Evolutionary conservation across 345 rosid species (phyloP).

Genomic region (Trapa bicornis): DNA sequence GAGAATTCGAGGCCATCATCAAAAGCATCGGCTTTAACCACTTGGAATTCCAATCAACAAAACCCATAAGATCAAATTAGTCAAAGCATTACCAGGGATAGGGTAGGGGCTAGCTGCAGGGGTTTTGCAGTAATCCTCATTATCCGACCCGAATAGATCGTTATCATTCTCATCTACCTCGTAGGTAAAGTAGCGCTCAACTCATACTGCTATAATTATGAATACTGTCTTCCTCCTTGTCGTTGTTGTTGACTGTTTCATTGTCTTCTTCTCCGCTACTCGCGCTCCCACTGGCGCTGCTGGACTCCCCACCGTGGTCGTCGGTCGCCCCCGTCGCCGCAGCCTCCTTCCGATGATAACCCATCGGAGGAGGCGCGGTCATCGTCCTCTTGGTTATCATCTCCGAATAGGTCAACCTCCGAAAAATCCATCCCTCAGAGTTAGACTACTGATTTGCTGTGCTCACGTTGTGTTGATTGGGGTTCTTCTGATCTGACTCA

Average conservation of each 20-base stretch:
- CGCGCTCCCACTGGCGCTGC: conserved; percentile 39
- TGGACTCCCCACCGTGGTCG: conserved; percentile 18
- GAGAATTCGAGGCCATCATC: neutral
- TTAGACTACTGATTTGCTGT: neutral
- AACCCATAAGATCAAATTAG: neutral
- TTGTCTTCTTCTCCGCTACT: conserved; percentile 27
- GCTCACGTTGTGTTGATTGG: too few relatives aligned
- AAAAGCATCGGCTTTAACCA: conserved; percentile 1
- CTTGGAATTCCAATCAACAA: neutral
- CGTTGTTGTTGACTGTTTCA: conserved; percentile 16
- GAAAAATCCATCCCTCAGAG: conserved; percentile 22
- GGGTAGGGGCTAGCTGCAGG: conserved; percentile 44
- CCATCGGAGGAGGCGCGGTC: conserved; percentile 16
- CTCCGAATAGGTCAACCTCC: conserved; percentile 36
- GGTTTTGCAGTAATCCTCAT: conserved; percentile 77
- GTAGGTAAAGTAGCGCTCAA: conserved; percentile 7
- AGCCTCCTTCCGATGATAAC: conserved; percentile 20
- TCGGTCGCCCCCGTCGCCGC: conserved; percentile 1
- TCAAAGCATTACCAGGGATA: conserved; percentile 49
- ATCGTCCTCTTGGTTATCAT: conserved; percentile 12
- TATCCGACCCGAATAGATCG: conserved; percentile 87
- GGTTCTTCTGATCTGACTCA: too few relatives aligned
- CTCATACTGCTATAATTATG: conserved; percentile 11
- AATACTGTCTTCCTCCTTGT: conserved; percentile 30
- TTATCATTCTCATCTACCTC: conserved; percentile 18